Conservation (phyloP, 139 green algal species). For the Pedinophyceae sp. region DNA sequence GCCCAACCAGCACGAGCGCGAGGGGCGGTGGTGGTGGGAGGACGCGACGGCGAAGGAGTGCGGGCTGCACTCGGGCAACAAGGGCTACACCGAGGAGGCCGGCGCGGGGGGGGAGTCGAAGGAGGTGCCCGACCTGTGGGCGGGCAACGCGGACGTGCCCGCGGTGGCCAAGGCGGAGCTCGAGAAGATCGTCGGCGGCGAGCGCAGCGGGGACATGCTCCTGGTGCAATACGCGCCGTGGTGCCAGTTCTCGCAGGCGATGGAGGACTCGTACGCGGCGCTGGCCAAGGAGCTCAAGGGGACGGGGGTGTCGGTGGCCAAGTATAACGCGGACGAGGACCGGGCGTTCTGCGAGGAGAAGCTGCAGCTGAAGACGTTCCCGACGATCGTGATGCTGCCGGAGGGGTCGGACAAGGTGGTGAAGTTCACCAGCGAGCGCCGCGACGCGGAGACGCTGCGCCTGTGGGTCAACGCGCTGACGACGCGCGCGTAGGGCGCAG, state of each 20-base stretch:
- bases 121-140: constrained; percentile 36
- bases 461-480: constrained; percentile 52
- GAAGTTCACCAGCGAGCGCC: constrained; percentile 64
- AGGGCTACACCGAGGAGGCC: constrained; percentile 26
- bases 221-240: constrained; percentile 88
- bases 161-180: neutral
- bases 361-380: constrained; percentile 78
- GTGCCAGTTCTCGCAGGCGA: constrained; percentile 83
- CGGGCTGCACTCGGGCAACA: constrained; percentile 85
- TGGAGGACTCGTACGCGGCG: constrained; percentile 52
- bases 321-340: constrained; percentile 72
- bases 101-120: constrained; percentile 20
- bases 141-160: neutral
- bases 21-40: constrained; percentile 99
- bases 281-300: constrained; percentile 45
- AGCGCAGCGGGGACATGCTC: constrained; percentile 52
- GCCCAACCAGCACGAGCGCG: constrained; percentile 89
- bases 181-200: constrained; percentile 14
- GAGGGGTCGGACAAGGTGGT: constrained; percentile 23
- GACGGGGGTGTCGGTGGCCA: constrained; percentile 42
- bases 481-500: no score
- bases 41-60: constrained; percentile 83
- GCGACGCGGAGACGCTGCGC: constrained; percentile 59
- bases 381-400: constrained; percentile 70
- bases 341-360: constrained; percentile 46